These are phyloP conservation scores for Neofusicoccum laricinum DNA, from an alignment of 2,329 filamentous ascomycete species.

Conservation along the genomic window DNA sequence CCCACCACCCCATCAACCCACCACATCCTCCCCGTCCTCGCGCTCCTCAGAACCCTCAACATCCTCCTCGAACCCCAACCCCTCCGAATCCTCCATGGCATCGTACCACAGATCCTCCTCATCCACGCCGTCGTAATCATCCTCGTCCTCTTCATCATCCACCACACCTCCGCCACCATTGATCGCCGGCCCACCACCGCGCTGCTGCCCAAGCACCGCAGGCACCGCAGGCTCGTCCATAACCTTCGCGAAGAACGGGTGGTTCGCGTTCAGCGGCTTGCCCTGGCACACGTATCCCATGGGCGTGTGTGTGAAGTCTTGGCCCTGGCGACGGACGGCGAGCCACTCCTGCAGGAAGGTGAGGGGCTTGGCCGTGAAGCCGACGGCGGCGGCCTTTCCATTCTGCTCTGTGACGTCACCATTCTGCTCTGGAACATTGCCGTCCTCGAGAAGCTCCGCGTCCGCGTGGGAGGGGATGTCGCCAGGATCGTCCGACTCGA, in stretches of 20 bases:
- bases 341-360: constrained; percentile 56
- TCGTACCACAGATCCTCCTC: neutral
- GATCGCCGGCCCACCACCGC: neutral
- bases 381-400: neutral
- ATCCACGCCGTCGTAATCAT: neutral
- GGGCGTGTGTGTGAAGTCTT: constrained; percentile 58
- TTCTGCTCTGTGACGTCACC: neutral
- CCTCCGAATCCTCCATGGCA: neutral
- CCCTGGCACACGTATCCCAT: constrained; percentile 58
- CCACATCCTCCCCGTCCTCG: neutral
- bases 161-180: neutral
- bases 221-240: neutral
- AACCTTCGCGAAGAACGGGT: constrained; percentile 51
- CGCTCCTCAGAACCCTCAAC: neutral
- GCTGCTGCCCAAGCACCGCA: neutral
- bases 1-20: neutral
- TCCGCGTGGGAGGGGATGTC: neutral
- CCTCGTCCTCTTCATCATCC: neutral
- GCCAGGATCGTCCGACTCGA: neutral
- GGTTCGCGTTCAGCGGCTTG: constrained; percentile 45
- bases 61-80: neutral
- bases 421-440: neutral
- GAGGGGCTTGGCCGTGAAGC: constrained; percentile 28
- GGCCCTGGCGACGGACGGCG: constrained; percentile 51
- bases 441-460: neutral